Conservation (phyloP, 169 alveolate species). For the Babesia bigemina region DNA sequence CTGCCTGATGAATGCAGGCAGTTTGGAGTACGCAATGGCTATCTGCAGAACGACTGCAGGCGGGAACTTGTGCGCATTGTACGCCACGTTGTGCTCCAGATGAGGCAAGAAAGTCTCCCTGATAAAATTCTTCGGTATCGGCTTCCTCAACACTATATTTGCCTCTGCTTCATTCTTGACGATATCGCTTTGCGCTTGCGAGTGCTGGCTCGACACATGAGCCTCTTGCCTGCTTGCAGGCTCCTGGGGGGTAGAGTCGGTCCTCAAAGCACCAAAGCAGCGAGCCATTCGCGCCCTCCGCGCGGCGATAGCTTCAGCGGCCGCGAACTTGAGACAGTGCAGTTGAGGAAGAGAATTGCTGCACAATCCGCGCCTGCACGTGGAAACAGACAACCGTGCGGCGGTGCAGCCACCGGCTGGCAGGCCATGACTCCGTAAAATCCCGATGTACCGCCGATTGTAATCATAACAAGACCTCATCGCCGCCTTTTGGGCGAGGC, state of each 20-base stretch:
- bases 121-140: constrained; percentile 65
- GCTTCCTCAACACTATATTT: constrained; percentile 54
- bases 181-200: neutral
- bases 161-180: constrained; percentile 11
- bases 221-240: neutral
- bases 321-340: too few species aligned
- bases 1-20: constrained; percentile 66
- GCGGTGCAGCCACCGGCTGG: too few species aligned
- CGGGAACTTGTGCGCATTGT: constrained; percentile 65
- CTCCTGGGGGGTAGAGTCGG: neutral
- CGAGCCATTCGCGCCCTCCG: neutral
- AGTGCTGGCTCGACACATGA: neutral
- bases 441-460: too few species aligned
- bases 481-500: too few species aligned
- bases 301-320: too few species aligned
- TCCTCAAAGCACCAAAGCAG: neutral
- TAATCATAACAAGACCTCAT: too few species aligned
- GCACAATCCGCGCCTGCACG: too few species aligned
- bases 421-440: too few species aligned
- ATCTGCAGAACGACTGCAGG: constrained; percentile 67
- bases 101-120: constrained; percentile 68
- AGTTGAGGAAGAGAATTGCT: too few species aligned
- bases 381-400: too few species aligned
- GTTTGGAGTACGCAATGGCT: constrained; percentile 66
- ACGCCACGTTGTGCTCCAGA: constrained; percentile 69